Conservation (phyloP, 805 yeast genomes). For the Yarrowia deformans region DNA sequence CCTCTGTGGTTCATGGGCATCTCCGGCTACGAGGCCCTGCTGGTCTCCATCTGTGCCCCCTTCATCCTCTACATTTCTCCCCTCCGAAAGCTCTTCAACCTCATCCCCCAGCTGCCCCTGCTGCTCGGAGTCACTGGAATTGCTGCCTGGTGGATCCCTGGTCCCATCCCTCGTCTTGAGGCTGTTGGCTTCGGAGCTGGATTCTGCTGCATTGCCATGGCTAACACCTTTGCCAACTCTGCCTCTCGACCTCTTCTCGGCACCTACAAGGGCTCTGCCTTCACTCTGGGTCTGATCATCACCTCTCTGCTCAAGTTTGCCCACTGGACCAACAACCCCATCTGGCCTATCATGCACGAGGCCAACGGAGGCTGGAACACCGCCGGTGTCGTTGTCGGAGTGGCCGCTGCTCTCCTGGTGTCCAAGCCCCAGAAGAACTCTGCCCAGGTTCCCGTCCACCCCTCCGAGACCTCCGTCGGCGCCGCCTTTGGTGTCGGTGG, state of each 20-base stretch:
- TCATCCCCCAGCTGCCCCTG: constrained; percentile 63
- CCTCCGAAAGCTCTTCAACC: constrained; percentile 53
- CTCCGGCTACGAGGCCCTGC: constrained; percentile 86
- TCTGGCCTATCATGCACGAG: constrained; percentile 93
- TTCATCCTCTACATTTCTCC: constrained; percentile 59
- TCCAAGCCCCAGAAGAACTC: constrained; percentile 49
- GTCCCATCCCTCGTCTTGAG: constrained; percentile 75
- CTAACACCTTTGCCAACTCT: constrained; percentile 58
- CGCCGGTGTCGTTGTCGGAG: constrained; percentile 69
- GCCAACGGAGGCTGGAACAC: constrained; percentile 86
- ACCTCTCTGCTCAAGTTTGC: constrained; percentile 79
- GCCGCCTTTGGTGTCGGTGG: constrained; percentile 80
- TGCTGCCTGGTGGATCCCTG: constrained; percentile 72
- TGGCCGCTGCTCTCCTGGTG: constrained; percentile 69
- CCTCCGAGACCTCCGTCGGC: constrained; percentile 49
- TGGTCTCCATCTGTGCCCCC: constrained; percentile 67
- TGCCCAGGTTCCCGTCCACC: constrained; percentile 44
- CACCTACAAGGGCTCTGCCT: constrained; percentile 61
- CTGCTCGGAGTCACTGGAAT: constrained; percentile 67
- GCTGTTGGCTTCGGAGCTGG: constrained; percentile 70
- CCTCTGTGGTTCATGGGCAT: constrained; percentile 99
- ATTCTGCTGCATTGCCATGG: constrained; percentile 66
- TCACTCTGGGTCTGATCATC: constrained; percentile 72
- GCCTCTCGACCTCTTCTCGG: constrained; percentile 48
- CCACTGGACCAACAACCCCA: constrained; percentile 85